These are phyloP conservation scores for Apiospora hydei DNA, from an alignment of 2,329 filamentous ascomycete species.

Conservation along the genomic window DNA sequence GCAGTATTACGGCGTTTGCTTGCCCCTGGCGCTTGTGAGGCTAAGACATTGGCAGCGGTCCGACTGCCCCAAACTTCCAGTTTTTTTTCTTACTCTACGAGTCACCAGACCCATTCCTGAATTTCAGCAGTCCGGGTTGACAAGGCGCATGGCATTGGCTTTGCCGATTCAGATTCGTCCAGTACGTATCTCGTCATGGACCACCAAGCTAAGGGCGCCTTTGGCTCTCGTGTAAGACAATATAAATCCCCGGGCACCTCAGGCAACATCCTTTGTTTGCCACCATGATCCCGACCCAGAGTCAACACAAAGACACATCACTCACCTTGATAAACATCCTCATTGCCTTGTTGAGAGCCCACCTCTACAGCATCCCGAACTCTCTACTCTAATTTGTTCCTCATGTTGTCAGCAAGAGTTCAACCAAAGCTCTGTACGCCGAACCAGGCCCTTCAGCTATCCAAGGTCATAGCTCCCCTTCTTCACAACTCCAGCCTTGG, in stretches of 20 bases:
- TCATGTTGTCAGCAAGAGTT: constrained; percentile 42
- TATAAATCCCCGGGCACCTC: constrained; percentile 15
- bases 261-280: constrained; percentile 22
- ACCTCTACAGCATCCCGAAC: constrained; percentile 25
- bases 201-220: neutral
- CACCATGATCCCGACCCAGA: constrained; percentile 1
- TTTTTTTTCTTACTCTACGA: neutral
- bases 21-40: constrained; percentile 11
- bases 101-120: neutral
- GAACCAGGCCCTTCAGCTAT: constrained; percentile 40
- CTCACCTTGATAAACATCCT: neutral
- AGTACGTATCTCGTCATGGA: neutral
- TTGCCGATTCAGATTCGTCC: neutral
- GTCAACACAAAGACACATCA: constrained; percentile 7
- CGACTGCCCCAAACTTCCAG: neutral
- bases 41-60: constrained; percentile 9
- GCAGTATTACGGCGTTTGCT: constrained; percentile 1
- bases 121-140: neutral
- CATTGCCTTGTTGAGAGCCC: neutral
- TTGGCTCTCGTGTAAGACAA: neutral
- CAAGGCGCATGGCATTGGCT: neutral
- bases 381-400: constrained; percentile 7
- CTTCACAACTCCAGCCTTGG: constrained; percentile 33
- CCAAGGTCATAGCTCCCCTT: constrained; percentile 35
- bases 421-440: constrained; percentile 41